phyloP scores from a whole-genome alignment of 2,329 filamentous ascomycete species.

The Epicoccum sorghinum region DNA sequence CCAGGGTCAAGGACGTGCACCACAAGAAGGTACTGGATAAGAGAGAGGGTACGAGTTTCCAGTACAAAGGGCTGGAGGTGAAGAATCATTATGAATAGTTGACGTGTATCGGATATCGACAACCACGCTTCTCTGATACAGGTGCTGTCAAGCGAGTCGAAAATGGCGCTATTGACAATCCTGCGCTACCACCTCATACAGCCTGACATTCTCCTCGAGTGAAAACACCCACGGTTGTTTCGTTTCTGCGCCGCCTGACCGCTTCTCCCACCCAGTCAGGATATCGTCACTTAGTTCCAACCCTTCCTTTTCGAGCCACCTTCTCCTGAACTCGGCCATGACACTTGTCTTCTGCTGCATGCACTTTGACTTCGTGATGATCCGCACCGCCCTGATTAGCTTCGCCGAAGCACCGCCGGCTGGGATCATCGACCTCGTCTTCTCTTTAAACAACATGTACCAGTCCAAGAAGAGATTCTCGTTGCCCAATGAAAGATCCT shows the following conservation, averaged over 20 bases:
- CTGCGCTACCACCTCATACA: conserved; percentile 8
- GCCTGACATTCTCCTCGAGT: conserved; percentile 7
- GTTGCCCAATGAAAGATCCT: conserved; percentile 14
- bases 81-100: conserved; percentile 43
- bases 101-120: too few relatives aligned
- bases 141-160: neutral
- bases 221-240: conserved; percentile 9
- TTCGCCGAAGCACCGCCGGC: conserved; percentile 3
- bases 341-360: conserved; percentile 15
- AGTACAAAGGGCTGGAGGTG: conserved; percentile 52
- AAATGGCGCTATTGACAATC: conserved; percentile 4
- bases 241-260: neutral
- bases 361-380: conserved; percentile 13
- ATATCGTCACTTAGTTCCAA: conserved; percentile 8
- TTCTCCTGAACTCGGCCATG: conserved; percentile 10
- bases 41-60: conserved; percentile 53
- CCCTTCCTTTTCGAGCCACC: conserved; percentile 8
- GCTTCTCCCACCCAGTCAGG: conserved; percentile 6
- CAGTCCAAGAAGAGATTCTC: conserved; percentile 12
- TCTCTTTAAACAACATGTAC: conserved; percentile 12
- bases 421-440: conserved; percentile 7
- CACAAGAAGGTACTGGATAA: conserved; percentile 53
- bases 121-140: too few relatives aligned
- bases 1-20: conserved; percentile 56
- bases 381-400: conserved; percentile 4